A percentile compares a stretch with the other conserved stretches of the same genome.
These are phyloP conservation scores for Calocybe gangraenosa DNA, from an alignment of 768 basidiomycete species.

Conservation along the genomic window DNA sequence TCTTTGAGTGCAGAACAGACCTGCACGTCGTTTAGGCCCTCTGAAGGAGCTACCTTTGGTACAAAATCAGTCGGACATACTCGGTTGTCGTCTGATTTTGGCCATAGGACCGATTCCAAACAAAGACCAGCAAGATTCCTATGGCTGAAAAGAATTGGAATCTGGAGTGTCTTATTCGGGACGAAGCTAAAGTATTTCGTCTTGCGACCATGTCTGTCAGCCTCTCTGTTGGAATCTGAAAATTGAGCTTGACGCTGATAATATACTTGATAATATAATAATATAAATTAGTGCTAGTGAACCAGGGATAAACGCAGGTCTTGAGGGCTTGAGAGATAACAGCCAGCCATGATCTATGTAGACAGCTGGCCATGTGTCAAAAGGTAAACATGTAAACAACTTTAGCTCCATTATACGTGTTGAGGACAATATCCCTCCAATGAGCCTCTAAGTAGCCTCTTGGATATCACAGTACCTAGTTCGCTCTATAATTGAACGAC, in stretches of 20 bases:
- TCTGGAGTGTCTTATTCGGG: conserved; percentile 17
- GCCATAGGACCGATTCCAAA: too few species aligned
- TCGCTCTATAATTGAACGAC: too few species aligned
- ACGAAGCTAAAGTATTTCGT: conserved; percentile 18
- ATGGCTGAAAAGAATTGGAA: conserved; percentile 17
- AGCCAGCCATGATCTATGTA: not conserved
- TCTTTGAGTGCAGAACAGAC: conserved; percentile 35
- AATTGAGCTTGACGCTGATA: too few species aligned
- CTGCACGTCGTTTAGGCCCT: conserved; percentile 26
- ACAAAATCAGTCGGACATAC: conserved; percentile 9
- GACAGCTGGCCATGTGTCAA: conserved; percentile 1
- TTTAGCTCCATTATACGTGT: conserved; percentile 14
- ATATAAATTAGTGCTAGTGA: too few species aligned
- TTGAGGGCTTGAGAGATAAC: not conserved
- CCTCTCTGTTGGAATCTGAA: too few species aligned
- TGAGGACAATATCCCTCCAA: conserved; percentile 14
- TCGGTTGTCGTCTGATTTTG: too few species aligned
- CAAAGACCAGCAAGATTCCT: not conserved
- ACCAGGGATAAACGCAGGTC: not conserved
- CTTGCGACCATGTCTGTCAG: too few species aligned
- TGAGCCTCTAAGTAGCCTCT: conserved; percentile 35
- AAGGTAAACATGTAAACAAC: conserved; percentile 15
- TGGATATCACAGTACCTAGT: conserved; percentile 8
- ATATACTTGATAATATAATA: too few species aligned
- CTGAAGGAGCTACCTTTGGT: conserved; percentile 25